phyloP scores from a whole-genome alignment of 2,329 filamentous ascomycete species.

The Trichophyton simii region DNA sequence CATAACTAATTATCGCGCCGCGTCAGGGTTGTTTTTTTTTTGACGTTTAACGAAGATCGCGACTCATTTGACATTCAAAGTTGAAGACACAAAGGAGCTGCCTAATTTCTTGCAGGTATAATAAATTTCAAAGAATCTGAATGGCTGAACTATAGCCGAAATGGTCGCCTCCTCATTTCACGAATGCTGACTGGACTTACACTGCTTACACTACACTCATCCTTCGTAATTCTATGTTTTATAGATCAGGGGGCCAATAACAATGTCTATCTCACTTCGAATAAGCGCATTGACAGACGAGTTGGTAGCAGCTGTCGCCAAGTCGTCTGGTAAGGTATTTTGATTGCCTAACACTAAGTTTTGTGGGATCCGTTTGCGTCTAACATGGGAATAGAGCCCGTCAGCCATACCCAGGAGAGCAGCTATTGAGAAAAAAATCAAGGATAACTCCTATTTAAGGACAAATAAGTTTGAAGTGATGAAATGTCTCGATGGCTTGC shows the following conservation, averaged over 20 bases:
- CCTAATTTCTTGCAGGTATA: not conserved
- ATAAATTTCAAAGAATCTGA: not conserved
- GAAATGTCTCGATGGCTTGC: slow-evolving; percentile 54
- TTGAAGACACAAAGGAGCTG: not conserved
- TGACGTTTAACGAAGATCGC: not conserved
- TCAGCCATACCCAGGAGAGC: slow-evolving; percentile 21
- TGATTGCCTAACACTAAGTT: not conserved
- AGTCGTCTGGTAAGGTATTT: slow-evolving; percentile 40
- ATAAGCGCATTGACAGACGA: slow-evolving; percentile 56
- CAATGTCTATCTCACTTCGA: slow-evolving; percentile 59
- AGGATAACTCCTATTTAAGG: slow-evolving; percentile 41
- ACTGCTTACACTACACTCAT: too few relatives aligned
- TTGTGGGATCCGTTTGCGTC: not conserved
- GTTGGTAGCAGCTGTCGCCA: slow-evolving; percentile 53
- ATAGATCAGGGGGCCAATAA: not conserved
- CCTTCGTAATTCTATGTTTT: not conserved
- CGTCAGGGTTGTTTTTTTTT: not conserved
- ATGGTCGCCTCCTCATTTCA: not conserved
- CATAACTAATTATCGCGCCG: not conserved
- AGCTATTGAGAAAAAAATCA: slow-evolving; percentile 24
- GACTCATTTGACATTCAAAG: not conserved
- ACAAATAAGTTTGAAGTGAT: slow-evolving; percentile 66
- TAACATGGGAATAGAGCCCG: slow-evolving; percentile 17
- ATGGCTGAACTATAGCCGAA: not conserved
- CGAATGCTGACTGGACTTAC: not conserved